Percentiles rank a stretch among this genome's conserved stretches.
Evolutionary conservation across 169 alveolate species (phyloP).

Genomic region (Cryptosporidium canis): DNA sequence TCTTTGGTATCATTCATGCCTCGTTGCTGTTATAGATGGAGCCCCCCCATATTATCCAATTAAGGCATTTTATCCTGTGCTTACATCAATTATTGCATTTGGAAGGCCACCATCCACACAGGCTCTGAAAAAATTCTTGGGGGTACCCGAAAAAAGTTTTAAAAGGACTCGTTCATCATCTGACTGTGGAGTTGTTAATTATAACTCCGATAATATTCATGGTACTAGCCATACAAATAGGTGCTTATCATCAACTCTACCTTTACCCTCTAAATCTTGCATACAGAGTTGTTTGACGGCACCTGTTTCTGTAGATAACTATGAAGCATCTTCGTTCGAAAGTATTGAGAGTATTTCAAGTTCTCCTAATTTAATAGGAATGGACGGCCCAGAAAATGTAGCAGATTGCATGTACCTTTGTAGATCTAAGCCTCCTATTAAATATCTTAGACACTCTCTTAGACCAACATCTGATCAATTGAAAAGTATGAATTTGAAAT

Average conservation of each 20-base stretch:
- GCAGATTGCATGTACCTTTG: conserved; percentile 17
- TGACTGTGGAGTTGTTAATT: neutral
- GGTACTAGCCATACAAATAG: neutral
- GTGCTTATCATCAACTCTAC: conserved; percentile 48
- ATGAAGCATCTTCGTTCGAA: conserved; percentile 50
- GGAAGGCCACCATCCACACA: conserved; percentile 86
- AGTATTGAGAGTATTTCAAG: conserved; percentile 41
- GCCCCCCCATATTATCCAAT: conserved; percentile 90
- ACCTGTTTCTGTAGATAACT: conserved; percentile 21
- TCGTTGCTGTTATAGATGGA: conserved; percentile 87
- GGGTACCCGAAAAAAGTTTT: conserved; percentile 7
- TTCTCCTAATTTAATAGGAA: conserved; percentile 2
- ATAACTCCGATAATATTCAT: neutral
- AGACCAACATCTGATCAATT: conserved; percentile 90
- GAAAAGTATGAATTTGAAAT: conserved; percentile 84
- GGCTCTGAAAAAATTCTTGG: conserved; percentile 82
- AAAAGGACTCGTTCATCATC: conserved; percentile 36
- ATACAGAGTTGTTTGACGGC: conserved; percentile 5
- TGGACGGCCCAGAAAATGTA: neutral
- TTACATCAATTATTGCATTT: conserved; percentile 89
- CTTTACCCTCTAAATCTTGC: neutral
- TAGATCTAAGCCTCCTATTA: conserved; percentile 35
- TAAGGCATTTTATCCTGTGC: conserved; percentile 87
- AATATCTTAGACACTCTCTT: conserved; percentile 81
- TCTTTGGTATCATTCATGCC: conserved; percentile 89